These are phyloP conservation scores for Cyberlindnera bimundalis DNA, from an alignment of 805 yeast species.

Conservation along the genomic window DNA sequence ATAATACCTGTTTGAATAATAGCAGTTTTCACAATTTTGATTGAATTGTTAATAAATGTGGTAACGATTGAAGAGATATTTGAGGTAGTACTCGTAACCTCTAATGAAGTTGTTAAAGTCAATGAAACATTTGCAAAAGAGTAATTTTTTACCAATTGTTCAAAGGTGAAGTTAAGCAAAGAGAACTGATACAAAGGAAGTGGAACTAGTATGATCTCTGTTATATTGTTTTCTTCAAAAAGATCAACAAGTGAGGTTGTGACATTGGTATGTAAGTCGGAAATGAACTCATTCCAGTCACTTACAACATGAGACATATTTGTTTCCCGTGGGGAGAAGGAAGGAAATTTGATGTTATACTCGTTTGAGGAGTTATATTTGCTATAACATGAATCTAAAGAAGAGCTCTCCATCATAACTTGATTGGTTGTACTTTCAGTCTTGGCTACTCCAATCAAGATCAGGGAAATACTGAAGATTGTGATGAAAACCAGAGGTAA, in stretches of 20 bases:
- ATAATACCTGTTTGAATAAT: not conserved
- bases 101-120: not conserved
- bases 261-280: conserved; percentile 1
- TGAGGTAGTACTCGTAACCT: conserved; percentile 2
- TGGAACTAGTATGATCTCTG: not conserved
- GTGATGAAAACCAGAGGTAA: conserved; percentile 4
- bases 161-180: not conserved
- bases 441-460: conserved; percentile 1
- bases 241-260: conserved; percentile 1
- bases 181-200: not conserved
- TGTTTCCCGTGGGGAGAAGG: not conserved
- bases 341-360: not conserved
- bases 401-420: not conserved
- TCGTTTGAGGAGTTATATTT: not conserved
- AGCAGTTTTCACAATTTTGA: not conserved
- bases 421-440: not conserved
- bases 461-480: conserved; percentile 4
- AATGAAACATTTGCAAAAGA: conserved; percentile 1
- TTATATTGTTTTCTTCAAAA: conserved; percentile 6
- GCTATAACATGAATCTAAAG: not conserved
- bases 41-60: not conserved
- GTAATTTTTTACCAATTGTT: not conserved
- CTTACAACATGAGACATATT: not conserved
- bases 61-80: not conserved
- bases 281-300: conserved; percentile 2